Evolutionary conservation across 768 basidiomycete species (phyloP), one percentile per base, ranked within the genome.

Genomic region (Suillus plorans): DNA sequence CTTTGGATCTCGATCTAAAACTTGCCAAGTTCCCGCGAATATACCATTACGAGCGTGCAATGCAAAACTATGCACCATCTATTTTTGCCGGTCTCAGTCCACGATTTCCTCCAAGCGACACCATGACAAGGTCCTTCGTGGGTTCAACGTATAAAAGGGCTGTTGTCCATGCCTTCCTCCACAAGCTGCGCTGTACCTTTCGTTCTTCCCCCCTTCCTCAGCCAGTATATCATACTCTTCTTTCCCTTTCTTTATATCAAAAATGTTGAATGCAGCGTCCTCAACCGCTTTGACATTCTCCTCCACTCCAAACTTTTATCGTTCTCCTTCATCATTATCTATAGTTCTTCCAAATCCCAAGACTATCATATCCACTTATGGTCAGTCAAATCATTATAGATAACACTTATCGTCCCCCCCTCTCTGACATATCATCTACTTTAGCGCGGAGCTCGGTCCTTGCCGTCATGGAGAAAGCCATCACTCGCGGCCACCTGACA

Each of bases 371-470:
- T 64, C 65, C 5, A 69, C 63, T 64, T 76, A 76, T 66, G 76
- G 75, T 75, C 65, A 37, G 65, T 13, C 39, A 50, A 4, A 47
- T 39, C 13, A 14, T 5, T 34, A 9, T 9, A 39, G 31, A 36
- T 34, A 6, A 14, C 41, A 45, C 28, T 13, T 47, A 22, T 2
- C 18, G 2, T 47, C 5, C 3, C n/a, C 10, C 44, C n/a, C n/a
- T n/a, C n/a, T 47, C 73, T 72, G 20, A 70, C n/a, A 3, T 12
- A 34, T 4, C 14, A 3, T 6, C 14, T 47, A 34, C 10, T 1
- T 37, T 70, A 88, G 88, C 88, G 12, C 86, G 88, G 41, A 79
- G 77, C 60, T 89, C 88, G 9, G 84, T 89, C 66, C 79, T 87
- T 31, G 77, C 86, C 6, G 80, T 88, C 60, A 83, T 88, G 53